Percentiles rank a stretch among this genome's conserved stretches.
phyloP scores from a whole-genome alignment of 2,329 filamentous ascomycete species.

The Curvularia lunata region DNA sequence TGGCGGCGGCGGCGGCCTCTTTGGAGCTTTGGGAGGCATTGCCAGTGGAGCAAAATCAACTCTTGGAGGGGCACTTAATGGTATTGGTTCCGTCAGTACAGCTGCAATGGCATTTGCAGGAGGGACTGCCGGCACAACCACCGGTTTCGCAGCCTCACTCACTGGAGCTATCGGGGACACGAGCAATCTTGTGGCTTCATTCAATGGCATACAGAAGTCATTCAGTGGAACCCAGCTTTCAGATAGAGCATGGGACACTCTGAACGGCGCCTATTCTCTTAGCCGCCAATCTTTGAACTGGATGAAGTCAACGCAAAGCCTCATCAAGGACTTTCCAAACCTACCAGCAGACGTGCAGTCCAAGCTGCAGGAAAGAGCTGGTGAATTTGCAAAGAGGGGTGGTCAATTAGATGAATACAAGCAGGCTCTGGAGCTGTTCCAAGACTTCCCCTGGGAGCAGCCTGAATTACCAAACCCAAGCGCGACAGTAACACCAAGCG shows the following conservation, averaged over 20 bases:
- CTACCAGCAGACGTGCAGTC: constrained; percentile 13
- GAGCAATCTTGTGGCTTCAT: constrained; percentile 11
- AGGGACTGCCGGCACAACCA: constrained; percentile 7
- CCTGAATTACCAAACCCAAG: constrained; percentile 6
- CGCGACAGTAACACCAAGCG: background rate
- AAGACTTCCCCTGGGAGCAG: constrained; percentile 22
- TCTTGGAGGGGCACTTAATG: background rate
- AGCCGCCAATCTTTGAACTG: constrained; percentile 19
- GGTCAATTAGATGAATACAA: constrained; percentile 14
- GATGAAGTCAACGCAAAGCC: constrained; percentile 18
- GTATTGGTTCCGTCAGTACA: constrained; percentile 6
- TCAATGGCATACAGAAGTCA: constrained; percentile 27
- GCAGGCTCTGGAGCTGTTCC: constrained; percentile 16
- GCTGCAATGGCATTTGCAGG: constrained; percentile 9
- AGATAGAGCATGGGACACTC: constrained; percentile 4
- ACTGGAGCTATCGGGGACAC: constrained; percentile 9
- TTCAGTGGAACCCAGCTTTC: constrained; percentile 13
- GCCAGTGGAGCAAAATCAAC: constrained; percentile 9
- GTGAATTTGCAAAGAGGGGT: background rate
- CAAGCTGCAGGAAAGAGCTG: background rate
- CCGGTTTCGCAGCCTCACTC: constrained; percentile 11
- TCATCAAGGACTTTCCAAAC: constrained; percentile 15
- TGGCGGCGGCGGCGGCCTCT: background rate
- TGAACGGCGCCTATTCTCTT: constrained; percentile 14
- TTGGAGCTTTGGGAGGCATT: constrained; percentile 12